A percentile compares a stretch with the other conserved stretches of the same genome.
Conservation (phyloP, 805 yeast genomes). For the Wickerhamomyces ciferrii region DNA sequence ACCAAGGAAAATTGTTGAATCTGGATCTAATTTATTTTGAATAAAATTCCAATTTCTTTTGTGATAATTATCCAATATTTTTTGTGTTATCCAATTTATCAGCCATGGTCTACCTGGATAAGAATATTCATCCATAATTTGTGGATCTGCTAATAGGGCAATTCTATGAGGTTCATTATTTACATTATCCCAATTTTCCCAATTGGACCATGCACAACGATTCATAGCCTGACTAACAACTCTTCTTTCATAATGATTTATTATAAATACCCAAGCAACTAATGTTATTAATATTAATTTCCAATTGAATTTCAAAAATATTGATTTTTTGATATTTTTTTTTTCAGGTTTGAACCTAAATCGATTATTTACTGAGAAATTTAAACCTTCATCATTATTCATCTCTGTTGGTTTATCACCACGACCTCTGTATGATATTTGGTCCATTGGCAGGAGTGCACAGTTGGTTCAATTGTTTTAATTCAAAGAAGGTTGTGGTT, state of each 20-base stretch:
- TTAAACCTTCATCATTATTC: background rate
- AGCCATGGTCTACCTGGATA: constrained; percentile 65
- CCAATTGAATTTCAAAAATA: constrained; percentile 9
- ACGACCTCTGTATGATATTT: constrained; percentile 1
- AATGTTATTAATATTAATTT: constrained; percentile 8
- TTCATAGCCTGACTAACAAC: constrained; percentile 39
- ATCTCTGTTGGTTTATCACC: background rate
- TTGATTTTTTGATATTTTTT: background rate
- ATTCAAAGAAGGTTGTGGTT: too few species aligned
- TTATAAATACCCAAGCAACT: constrained; percentile 36
- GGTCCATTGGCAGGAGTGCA: constrained; percentile 2
- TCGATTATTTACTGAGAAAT: background rate
- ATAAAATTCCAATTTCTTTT: constrained; percentile 65
- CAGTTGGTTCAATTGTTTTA: too few species aligned
- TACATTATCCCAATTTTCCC: constrained; percentile 59
- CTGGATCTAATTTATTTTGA: constrained; percentile 60
- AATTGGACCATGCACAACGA: constrained; percentile 55
- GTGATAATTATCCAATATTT: constrained; percentile 72
- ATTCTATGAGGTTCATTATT: constrained; percentile 39
- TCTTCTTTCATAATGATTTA: constrained; percentile 51
- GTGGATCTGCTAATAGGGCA: constrained; percentile 87
- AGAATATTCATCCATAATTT: constrained; percentile 81
- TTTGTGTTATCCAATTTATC: constrained; percentile 49
- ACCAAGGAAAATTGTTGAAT: constrained; percentile 75
- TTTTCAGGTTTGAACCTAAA: background rate